Evolutionary conservation across 108 stramenopile species (phyloP), one percentile per base, ranked within the genome.

Genomic region (Fragilariopsis cylindrus): DNA sequence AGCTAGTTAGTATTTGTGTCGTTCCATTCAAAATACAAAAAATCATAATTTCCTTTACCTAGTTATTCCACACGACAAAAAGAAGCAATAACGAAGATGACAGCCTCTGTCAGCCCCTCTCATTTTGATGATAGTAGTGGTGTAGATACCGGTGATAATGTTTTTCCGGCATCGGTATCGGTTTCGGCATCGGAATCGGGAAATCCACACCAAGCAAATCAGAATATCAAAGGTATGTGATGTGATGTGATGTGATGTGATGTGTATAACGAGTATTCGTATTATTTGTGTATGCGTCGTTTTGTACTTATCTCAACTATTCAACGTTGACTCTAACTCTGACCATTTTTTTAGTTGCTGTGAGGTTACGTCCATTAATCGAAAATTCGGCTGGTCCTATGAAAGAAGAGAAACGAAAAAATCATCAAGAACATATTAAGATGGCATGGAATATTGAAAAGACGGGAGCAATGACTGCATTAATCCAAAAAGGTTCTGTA

Each of bases 391-490:
- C 0, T 4, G 47, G 58, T 18, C n/a, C 44, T 3, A 44, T 43
- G n/a, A 30, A 0, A 12, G 12, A 53, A 15, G 16, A 63, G 3
- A 65, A 67, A 39, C 54, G 63, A 46, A 71, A 74, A n/a, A 52
- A 63, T 39, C 13, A 40, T 48, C 69, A 63, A 43, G 44, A 57
- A 6, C 58, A 48, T 19, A n/a, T 65, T 1, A 73, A 74, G 47
- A 60, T 15, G 45, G 78, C 72, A 42, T 80, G 79, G 79, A 52
- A 49, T 57, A 57, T 74, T 11, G 55, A 80, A 67, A 75, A 75
- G 53, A 60, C 50, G 3, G 79, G 79, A 18, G 60, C 62, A 21
- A 54, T 66, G 44, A 70, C 63, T 41, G 65, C 70, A 16, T 53
- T 80, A 19, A 56, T 70, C 5, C 80, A 81, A 57, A 81, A 76